Conservation (phyloP, 164 flowering plant genomes). For the Vitis riparia region DNA sequence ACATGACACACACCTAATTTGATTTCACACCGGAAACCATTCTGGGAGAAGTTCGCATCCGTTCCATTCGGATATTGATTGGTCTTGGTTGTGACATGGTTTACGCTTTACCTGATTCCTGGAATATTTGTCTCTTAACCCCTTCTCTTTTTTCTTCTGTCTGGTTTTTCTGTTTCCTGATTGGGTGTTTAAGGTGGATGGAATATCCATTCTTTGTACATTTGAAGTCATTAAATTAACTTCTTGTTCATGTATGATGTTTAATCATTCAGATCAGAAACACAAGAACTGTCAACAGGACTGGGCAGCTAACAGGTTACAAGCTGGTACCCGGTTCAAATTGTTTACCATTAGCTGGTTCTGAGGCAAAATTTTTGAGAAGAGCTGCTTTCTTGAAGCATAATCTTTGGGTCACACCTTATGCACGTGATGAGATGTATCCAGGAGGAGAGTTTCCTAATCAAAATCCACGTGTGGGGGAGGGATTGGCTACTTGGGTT, state of each 20-base stretch:
- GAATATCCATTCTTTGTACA: not conserved
- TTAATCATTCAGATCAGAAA: conserved; percentile 60
- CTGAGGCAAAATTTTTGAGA: conserved; percentile 83
- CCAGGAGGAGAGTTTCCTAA: conserved; percentile 98
- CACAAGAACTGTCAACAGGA: conserved; percentile 88
- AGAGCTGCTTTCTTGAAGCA: conserved; percentile 94
- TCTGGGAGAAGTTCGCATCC: too few relatives aligned
- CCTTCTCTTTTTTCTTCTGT: not conserved
- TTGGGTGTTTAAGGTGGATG: not conserved
- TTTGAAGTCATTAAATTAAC: not conserved
- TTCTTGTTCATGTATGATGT: not conserved
- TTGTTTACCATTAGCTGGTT: conserved; percentile 87
- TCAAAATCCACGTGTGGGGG: conserved; percentile 90
- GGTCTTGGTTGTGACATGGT: not conserved
- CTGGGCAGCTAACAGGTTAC: conserved; percentile 89
- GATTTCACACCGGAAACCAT: too few relatives aligned
- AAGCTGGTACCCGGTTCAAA: conserved; percentile 91
- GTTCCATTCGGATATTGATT: not conserved
- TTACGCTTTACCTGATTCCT: not conserved
- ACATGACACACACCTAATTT: too few relatives aligned
- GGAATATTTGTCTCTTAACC: not conserved
- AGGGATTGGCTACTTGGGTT: conserved; percentile 93
- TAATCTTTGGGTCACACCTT: conserved; percentile 91
- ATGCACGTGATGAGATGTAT: conserved; percentile 66
- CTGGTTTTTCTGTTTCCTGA: not conserved